These are phyloP conservation scores for Leucosporidium yakuticum DNA, from an alignment of 768 basidiomycete genomes.

Conservation along the genomic window DNA sequence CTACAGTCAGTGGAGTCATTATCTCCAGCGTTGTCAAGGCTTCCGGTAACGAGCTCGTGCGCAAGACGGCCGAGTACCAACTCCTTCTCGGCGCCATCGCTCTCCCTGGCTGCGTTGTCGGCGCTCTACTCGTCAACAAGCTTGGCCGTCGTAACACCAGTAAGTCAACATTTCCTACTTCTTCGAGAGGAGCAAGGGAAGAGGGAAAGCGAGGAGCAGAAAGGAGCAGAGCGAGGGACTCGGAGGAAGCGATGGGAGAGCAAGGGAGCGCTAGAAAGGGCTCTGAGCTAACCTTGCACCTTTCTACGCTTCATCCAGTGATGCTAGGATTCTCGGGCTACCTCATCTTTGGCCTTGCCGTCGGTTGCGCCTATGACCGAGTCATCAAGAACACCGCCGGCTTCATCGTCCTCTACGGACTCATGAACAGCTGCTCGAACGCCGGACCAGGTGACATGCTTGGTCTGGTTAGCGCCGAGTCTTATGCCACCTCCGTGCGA, in stretches of 20 bases:
- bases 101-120: constrained; percentile 53
- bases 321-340: constrained; percentile 43
- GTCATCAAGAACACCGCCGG: constrained; percentile 57
- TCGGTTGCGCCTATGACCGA: constrained; percentile 57
- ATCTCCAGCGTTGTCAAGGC: constrained; percentile 61
- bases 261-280: too few relatives aligned
- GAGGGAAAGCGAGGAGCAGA: too few relatives aligned
- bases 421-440: constrained; percentile 6
- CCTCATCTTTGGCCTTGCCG: constrained; percentile 54
- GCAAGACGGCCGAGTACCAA: constrained; percentile 62
- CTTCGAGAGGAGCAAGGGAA: too few relatives aligned
- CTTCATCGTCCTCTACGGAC: constrained; percentile 57
- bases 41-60: constrained; percentile 42
- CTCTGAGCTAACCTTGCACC: too few relatives aligned
- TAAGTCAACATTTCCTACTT: background rate
- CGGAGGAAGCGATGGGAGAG: too few relatives aligned
- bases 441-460: constrained; percentile 61
- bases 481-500: constrained; percentile 54
- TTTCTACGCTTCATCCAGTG: background rate
- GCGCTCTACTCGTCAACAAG: constrained; percentile 42
- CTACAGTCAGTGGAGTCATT: constrained; percentile 53
- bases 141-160: constrained; percentile 21
- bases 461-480: constrained; percentile 57
- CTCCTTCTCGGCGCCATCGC: constrained; percentile 60
- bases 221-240: too few relatives aligned